phyloP scores from a whole-genome alignment of 805 yeast species.

The Nakazawaea molendinolei region DNA sequence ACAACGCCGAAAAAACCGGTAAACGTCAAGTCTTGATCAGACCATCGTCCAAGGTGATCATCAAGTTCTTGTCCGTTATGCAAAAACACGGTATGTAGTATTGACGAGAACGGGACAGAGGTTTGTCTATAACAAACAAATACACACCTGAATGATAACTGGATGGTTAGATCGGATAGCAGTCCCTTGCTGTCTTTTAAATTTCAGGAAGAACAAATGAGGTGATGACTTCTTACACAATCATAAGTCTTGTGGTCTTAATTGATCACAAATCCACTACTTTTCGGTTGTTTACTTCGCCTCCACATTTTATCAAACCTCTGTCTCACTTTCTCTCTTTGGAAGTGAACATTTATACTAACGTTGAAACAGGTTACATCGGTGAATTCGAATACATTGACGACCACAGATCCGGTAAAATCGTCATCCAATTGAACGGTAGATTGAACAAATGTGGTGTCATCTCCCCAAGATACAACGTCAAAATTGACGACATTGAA shows the following conservation, averaged over 20 bases:
- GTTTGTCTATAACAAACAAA: too few species aligned
- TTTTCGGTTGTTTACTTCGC: slow-evolving; percentile 59
- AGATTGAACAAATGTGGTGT: slow-evolving; percentile 99
- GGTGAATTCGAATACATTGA: slow-evolving; percentile 98
- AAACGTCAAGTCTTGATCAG: slow-evolving; percentile 97
- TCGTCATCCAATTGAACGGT: slow-evolving; percentile 95
- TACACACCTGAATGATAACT: slow-evolving; percentile 90
- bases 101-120: slow-evolving; percentile 3
- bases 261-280: slow-evolving; percentile 11
- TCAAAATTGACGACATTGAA: slow-evolving; percentile 91
- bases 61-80: slow-evolving; percentile 95
- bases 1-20: slow-evolving; percentile 99
- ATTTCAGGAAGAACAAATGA: slow-evolving; percentile 76
- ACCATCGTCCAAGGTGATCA: slow-evolving; percentile 97
- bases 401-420: slow-evolving; percentile 99
- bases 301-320: slow-evolving; percentile 37
- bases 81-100: slow-evolving; percentile 83
- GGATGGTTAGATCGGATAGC: slow-evolving; percentile 86
- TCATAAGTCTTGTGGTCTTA: slow-evolving; percentile 23
- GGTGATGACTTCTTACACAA: slow-evolving; percentile 67
- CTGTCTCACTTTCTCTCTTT: not conserved
- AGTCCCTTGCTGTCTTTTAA: slow-evolving; percentile 97
- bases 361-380: slow-evolving; percentile 57
- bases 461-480: slow-evolving; percentile 97
- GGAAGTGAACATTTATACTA: slow-evolving; percentile 30